Base-by-base conservation (phyloP, 2,329 filamentous ascomycete genomes). In the Trichoderma sp. region DNA sequence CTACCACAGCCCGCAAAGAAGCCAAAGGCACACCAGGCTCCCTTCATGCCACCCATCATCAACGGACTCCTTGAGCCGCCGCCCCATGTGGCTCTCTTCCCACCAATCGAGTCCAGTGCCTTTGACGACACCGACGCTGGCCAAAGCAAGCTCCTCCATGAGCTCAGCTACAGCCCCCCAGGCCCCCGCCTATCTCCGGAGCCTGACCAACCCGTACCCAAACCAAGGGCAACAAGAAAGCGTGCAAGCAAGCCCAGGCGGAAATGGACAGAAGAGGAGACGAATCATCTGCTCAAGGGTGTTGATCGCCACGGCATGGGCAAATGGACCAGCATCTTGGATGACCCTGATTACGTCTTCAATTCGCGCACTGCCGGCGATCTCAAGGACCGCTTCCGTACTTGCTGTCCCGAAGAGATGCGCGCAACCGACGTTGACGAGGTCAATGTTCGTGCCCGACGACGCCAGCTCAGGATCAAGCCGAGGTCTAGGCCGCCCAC, bases 251-350 rank as follows among this genome's bases (percentile, higher is more conserved):
- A 87, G 72, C 83, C 86, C 2, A 81, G 88, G 68, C 82, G 84
- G 63, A 89, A 88, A 71, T 90, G 88, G 88, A 86, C 86, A 0
- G 86, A 90, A 69, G 84, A 87, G 67, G 88, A 90, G 75, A 90
- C 88, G 1, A 88, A 86, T 60, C 83, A 88, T 70, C 79, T 90
- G 9, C 76, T 90, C 15, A 78, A 88, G 3, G 88, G 87, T 0
- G 88, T 89, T 32, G 84, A 84, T 72, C 84, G 86, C 35, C 84
- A 90, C 72, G 88, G 88, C 1, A 84, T 90, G 9, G 88, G 88
- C 42, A 87, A 86, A 72, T 90, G 88, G 88, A 89, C 86, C 9
- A 85, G 81, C 67, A 90, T 90, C 35, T 77, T 90, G 27, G 86
- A 88, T 59, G 88, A 90, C 69, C 76, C 83, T 0, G 83, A 83